Conservation (phyloP, 352 stramenopile species). For the Pythium diclinum region DNA sequence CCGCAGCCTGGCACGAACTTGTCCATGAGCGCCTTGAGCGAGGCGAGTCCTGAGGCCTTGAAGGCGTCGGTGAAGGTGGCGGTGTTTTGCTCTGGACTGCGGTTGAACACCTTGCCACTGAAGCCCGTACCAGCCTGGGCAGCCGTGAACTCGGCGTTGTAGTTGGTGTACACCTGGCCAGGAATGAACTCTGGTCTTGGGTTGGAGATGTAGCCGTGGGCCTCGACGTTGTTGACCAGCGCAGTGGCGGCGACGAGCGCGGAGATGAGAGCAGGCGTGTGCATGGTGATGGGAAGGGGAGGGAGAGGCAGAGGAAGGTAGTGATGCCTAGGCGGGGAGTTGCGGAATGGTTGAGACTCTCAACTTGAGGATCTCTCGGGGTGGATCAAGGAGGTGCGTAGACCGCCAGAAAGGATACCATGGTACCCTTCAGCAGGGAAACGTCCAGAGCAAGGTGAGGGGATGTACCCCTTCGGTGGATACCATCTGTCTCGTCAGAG, state of each 20-base stretch:
- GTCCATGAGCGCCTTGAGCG: conserved; percentile 24
- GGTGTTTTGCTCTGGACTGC: conserved; percentile 21
- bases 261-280: background rate
- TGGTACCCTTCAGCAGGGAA: background rate
- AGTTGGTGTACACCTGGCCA: conserved; percentile 27
- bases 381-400: background rate
- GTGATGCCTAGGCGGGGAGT: background rate
- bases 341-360: background rate
- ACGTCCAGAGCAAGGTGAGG: background rate
- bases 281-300: background rate
- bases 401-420: conserved; percentile 2
- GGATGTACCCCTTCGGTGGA: background rate
- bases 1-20: conserved; percentile 22
- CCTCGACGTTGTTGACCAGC: background rate
- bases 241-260: background rate
- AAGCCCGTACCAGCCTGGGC: conserved; percentile 29
- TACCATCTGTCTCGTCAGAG: background rate
- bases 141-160: conserved; percentile 32
- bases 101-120: conserved; percentile 29
- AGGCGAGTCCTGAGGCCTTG: conserved; percentile 19
- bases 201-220: conserved; percentile 32
- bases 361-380: background rate
- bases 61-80: conserved; percentile 22
- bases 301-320: background rate
- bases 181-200: conserved; percentile 26